Percentiles rank a stretch among this genome's conserved stretches.
phyloP scores from a whole-genome alignment of 176 grass and related monocot species.

The Leersia perrieri region DNA sequence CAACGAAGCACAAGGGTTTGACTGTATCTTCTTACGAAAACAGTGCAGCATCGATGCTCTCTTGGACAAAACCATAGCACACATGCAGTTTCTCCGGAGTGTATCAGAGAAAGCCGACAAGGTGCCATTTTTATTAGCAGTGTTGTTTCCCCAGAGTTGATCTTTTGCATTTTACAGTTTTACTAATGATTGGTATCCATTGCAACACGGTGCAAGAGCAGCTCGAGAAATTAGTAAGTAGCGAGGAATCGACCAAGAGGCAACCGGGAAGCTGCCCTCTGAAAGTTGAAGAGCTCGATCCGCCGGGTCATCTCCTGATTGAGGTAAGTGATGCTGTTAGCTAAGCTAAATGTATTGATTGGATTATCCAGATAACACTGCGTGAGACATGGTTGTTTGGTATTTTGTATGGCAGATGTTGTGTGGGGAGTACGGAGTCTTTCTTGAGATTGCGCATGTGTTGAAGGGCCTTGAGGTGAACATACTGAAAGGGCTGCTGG shows the following conservation, averaged over 20 bases:
- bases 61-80: conserved; percentile 61
- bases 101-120: conserved; percentile 64
- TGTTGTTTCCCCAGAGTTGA: not conserved
- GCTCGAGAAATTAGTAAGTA: conserved; percentile 20
- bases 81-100: conserved; percentile 67
- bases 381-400: no score
- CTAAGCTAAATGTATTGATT: not conserved
- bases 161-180: not conserved
- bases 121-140: conserved; percentile 22
- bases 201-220: not conserved
- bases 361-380: not conserved
- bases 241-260: conserved; percentile 5
- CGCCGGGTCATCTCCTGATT: conserved; percentile 65
- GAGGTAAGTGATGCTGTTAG: conserved; percentile 40
- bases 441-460: conserved; percentile 53
- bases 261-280: conserved; percentile 46
- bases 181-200: not conserved
- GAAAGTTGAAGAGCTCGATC: conserved; percentile 67
- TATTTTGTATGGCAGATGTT: conserved; percentile 48
- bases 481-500: conserved; percentile 64
- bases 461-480: conserved; percentile 52
- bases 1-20: not conserved
- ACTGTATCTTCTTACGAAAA: conserved; percentile 37
- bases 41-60: conserved; percentile 86
- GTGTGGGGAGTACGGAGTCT: conserved; percentile 50